Percentiles rank a stretch among this genome's conserved stretches.
phyloP scores from a whole-genome alignment of 768 basidiomycete genomes.

The Kockovaella imperatae region DNA sequence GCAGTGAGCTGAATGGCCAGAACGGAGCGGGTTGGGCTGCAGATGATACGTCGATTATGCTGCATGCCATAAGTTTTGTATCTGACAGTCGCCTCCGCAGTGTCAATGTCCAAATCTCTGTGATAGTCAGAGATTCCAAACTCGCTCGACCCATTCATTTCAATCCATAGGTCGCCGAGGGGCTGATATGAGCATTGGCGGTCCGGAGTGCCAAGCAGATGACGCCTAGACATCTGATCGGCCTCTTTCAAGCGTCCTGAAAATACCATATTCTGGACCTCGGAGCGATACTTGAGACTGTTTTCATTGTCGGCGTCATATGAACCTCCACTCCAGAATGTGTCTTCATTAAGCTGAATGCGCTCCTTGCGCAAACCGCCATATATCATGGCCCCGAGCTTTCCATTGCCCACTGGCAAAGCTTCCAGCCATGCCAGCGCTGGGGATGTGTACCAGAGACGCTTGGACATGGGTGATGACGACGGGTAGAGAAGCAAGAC shows the following conservation, averaged over 20 bases:
- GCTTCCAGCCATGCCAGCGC: not conserved
- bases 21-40: not conserved
- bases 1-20: not conserved
- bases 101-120: not conserved
- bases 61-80: not conserved
- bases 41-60: not conserved
- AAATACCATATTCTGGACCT: not conserved
- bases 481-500: too few species aligned
- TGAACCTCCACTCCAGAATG: not conserved
- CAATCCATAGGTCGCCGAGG: not conserved
- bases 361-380: constrained; percentile 1
- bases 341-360: constrained; percentile 7
- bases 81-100: not conserved
- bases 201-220: not conserved
- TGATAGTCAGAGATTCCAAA: not conserved
- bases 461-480: too few species aligned
- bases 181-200: constrained; percentile 1
- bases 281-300: not conserved
- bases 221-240: not conserved
- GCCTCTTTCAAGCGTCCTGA: not conserved
- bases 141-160: not conserved
- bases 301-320: not conserved
- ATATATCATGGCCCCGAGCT: constrained; percentile 2
- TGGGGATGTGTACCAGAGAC: not conserved
- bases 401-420: constrained; percentile 1